Conservation (phyloP, 169 alveolate species). For the Eimeria sp. region DNA sequence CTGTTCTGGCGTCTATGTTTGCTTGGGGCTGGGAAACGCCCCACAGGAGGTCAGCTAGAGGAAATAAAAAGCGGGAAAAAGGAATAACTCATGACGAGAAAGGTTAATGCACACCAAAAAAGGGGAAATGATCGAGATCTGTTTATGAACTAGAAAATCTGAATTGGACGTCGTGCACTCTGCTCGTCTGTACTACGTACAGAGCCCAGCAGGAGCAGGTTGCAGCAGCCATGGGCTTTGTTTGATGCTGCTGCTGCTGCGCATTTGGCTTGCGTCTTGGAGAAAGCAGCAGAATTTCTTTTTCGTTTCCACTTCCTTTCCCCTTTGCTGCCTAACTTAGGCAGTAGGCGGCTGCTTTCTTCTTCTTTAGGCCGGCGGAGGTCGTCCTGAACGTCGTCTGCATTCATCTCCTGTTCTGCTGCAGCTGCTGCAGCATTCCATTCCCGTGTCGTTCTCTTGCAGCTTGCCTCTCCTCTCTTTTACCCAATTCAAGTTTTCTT, state of each 20-base stretch:
- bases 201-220: background rate
- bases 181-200: slow-evolving; percentile 37
- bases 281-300: background rate
- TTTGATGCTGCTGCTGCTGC: background rate
- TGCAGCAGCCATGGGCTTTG: background rate
- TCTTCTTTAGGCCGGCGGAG: background rate
- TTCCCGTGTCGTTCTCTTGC: background rate
- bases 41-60: background rate
- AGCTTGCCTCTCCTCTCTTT: background rate
- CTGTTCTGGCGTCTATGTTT: background rate
- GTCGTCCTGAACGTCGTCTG: background rate
- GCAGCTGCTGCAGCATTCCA: background rate
- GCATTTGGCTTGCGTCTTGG: background rate
- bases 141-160: background rate
- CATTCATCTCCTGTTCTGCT: background rate
- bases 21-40: slow-evolving; percentile 20
- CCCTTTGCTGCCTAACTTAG: slow-evolving; percentile 10
- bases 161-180: background rate
- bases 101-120: background rate
- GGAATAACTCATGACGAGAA: background rate
- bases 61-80: background rate
- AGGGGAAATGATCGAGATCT: background rate
- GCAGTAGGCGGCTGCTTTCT: background rate
- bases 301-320: background rate
- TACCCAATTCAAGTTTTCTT: background rate